These are phyloP conservation scores for Stylonectria norvegica DNA, from an alignment of 2,329 filamentous ascomycete genomes.

Conservation along the genomic window DNA sequence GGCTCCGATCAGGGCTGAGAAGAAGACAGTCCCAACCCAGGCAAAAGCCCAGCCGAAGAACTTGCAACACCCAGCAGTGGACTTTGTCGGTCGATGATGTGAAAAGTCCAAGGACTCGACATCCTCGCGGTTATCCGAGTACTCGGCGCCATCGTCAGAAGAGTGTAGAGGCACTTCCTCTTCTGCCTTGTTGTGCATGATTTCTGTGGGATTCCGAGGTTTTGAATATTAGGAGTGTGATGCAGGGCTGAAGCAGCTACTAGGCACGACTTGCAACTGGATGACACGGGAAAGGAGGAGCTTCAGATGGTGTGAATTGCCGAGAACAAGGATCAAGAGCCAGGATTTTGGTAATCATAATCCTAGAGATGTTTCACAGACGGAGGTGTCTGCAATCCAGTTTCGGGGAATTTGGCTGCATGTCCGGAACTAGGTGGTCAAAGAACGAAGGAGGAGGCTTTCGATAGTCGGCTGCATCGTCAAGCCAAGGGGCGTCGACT, in stretches of 20 bases:
- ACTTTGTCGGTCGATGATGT: background rate
- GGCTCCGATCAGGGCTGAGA: constrained; percentile 18
- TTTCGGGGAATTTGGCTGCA: no score
- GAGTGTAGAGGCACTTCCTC: constrained; percentile 17
- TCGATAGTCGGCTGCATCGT: constrained; percentile 10
- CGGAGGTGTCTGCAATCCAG: no score
- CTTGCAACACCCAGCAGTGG: constrained; percentile 3
- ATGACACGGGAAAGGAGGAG: no score
- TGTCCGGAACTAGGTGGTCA: no score
- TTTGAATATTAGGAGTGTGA: no score
- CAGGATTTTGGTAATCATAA: no score
- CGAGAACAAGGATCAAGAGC: no score
- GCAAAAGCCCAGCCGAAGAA: constrained; percentile 11
- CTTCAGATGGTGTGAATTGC: no score
- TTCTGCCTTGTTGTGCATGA: constrained; percentile 23
- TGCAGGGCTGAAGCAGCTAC: no score
- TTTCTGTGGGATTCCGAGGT: no score
- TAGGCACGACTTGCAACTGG: no score
- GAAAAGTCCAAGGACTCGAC: constrained; percentile 15
- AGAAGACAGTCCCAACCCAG: constrained; percentile 8
- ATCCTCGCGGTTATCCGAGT: constrained; percentile 18
- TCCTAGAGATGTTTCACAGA: no score
- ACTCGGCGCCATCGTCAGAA: constrained; percentile 9
- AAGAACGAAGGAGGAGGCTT: constrained; percentile 13
- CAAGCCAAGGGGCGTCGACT: constrained; percentile 1